Evolutionary conservation across 352 stramenopile genomes (phyloP).

Genomic region (Globisporangium abappressorium): DNA sequence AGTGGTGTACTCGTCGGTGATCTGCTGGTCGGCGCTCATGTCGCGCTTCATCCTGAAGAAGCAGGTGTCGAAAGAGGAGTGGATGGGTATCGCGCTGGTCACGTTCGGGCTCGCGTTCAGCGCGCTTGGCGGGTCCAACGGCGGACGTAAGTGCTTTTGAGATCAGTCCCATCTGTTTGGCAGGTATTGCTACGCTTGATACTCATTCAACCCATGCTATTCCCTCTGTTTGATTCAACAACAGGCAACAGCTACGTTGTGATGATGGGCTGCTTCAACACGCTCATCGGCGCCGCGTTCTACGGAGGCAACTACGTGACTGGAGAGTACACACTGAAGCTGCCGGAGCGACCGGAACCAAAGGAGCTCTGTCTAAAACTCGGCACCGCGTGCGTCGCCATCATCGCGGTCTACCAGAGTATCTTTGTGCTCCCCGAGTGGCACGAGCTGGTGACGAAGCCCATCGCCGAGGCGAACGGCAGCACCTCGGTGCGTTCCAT

Average conservation of each 20-base stretch:
- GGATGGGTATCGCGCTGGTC: conserved; percentile 77
- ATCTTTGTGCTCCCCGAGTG: conserved; percentile 78
- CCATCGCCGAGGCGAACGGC: conserved; percentile 72
- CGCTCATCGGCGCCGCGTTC: conserved; percentile 73
- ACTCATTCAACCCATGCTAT: neutral
- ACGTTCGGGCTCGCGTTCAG: conserved; percentile 84
- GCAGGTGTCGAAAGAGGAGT: conserved; percentile 66
- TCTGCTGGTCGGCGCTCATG: conserved; percentile 84
- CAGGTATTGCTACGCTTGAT: neutral
- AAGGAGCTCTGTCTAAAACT: conserved; percentile 83
- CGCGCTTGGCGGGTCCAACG: conserved; percentile 64
- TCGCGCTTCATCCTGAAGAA: conserved; percentile 79
- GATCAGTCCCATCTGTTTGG: neutral
- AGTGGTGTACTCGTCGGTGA: conserved; percentile 83
- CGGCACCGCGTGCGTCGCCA: conserved; percentile 58
- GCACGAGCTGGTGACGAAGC: conserved; percentile 71
- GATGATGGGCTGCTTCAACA: conserved; percentile 85
- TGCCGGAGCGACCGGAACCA: conserved; percentile 66
- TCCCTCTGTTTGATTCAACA: conserved; percentile 2
- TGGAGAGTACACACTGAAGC: conserved; percentile 79
- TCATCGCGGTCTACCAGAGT: conserved; percentile 79
- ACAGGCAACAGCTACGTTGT: conserved; percentile 59
- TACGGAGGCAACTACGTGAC: conserved; percentile 86
- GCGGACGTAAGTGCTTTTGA: conserved; percentile 26
- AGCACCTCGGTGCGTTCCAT: conserved; percentile 35